phyloP scores from a whole-genome alignment of 164 flowering plant genomes.

The Malania oleifera region DNA sequence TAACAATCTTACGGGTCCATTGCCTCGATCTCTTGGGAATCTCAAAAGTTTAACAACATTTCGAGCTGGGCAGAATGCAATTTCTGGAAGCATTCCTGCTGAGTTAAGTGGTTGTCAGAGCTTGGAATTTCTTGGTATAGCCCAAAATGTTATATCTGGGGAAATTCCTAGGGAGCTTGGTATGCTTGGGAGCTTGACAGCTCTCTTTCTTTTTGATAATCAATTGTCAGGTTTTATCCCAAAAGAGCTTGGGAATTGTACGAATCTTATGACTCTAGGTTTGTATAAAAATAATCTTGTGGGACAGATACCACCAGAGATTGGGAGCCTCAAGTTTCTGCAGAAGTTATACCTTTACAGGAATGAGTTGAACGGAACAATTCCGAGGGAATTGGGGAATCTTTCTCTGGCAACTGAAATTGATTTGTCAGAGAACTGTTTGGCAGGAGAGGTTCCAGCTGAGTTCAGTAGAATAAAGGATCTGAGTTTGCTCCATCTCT shows the following conservation, averaged over 20 bases:
- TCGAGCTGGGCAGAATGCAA: slow-evolving; percentile 80
- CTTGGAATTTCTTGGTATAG: slow-evolving; percentile 69
- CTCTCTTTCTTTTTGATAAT: slow-evolving; percentile 63
- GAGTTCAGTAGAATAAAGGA: slow-evolving; percentile 64
- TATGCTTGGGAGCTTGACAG: slow-evolving; percentile 52
- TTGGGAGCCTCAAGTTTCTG: slow-evolving; percentile 58
- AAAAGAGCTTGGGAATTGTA: slow-evolving; percentile 69
- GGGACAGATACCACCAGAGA: slow-evolving; percentile 66
- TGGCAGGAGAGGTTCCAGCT: slow-evolving; percentile 70
- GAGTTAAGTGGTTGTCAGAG: slow-evolving; percentile 61
- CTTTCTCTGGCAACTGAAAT: slow-evolving; percentile 60
- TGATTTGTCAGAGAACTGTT: slow-evolving; percentile 80
- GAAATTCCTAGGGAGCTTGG: slow-evolving; percentile 70
- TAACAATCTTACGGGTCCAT: slow-evolving; percentile 64
- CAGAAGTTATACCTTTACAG: slow-evolving; percentile 63
- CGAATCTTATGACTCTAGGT: slow-evolving; percentile 60
- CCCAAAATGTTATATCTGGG: slow-evolving; percentile 66
- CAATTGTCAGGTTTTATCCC: slow-evolving; percentile 69
- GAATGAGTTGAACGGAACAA: slow-evolving; percentile 74
- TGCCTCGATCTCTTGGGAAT: slow-evolving; percentile 77
- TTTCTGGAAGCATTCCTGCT: slow-evolving; percentile 68
- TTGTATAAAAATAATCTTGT: slow-evolving; percentile 60
- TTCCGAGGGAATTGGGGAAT: slow-evolving; percentile 82
- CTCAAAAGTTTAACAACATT: slow-evolving; percentile 55
- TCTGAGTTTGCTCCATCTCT: slow-evolving; percentile 57